Percentiles rank a stretch among this genome's conserved stretches.
phyloP scores from a whole-genome alignment of 768 basidiomycete genomes.

The Podaxis carcinomalis region DNA sequence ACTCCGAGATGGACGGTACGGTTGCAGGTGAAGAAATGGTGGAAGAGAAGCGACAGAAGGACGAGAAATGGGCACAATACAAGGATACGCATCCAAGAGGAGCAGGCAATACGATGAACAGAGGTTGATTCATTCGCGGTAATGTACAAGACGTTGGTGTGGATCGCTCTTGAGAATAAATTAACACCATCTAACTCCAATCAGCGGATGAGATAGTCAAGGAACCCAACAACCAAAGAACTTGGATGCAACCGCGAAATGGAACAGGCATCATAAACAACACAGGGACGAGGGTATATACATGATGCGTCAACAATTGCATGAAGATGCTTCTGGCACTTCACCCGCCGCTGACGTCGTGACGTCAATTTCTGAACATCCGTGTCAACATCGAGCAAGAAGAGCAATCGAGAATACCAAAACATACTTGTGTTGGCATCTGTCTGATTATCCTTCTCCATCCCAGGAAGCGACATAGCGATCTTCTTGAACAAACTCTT shows the following conservation, averaged over 20 bases:
- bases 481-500: slow-evolving; percentile 99
- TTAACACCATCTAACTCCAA: slow-evolving; percentile 6
- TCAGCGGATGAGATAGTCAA: slow-evolving; percentile 14
- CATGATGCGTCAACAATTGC: slow-evolving; percentile 57
- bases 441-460: slow-evolving; percentile 75
- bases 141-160: slow-evolving; percentile 16
- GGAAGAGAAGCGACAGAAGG: slow-evolving; percentile 77
- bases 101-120: slow-evolving; percentile 96
- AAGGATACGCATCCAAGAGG: slow-evolving; percentile 85
- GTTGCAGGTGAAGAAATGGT: slow-evolving; percentile 57
- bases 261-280: slow-evolving; percentile 18
- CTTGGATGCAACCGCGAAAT: background rate
- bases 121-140: slow-evolving; percentile 50
- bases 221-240: background rate
- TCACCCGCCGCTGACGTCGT: slow-evolving; percentile 63
- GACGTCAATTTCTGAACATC: slow-evolving; percentile 80
- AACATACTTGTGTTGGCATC: slow-evolving; percentile 52
- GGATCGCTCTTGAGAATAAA: background rate
- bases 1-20: slow-evolving; percentile 85
- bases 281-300: slow-evolving; percentile 5
- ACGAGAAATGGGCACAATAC: slow-evolving; percentile 89
- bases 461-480: slow-evolving; percentile 94
- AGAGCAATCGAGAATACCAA: slow-evolving; percentile 9
- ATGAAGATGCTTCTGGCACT: slow-evolving; percentile 83
- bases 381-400: slow-evolving; percentile 8